These are phyloP conservation scores for Penicillium riverlandense DNA, from an alignment of 495 filamentous ascomycete genomes.

Conservation along the genomic window DNA sequence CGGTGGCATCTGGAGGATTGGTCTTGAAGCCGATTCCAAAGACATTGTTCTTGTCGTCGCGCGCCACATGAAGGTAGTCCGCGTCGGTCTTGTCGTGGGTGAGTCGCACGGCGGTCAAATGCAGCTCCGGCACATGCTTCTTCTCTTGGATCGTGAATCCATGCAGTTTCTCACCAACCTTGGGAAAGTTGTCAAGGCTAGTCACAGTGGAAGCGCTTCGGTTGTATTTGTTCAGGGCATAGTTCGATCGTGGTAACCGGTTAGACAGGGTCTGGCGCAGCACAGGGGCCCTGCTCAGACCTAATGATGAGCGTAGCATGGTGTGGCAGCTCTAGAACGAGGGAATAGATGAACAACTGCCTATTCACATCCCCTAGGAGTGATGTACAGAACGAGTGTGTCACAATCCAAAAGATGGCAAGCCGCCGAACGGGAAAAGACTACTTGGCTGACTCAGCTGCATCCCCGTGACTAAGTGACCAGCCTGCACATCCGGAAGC, in stretches of 20 bases:
- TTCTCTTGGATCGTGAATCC: slow-evolving; percentile 84
- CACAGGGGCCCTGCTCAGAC: slow-evolving; percentile 16
- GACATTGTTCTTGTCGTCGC: slow-evolving; percentile 97
- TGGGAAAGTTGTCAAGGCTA: slow-evolving; percentile 62
- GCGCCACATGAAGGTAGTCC: slow-evolving; percentile 88
- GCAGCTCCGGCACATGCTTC: slow-evolving; percentile 89
- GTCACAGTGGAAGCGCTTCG: slow-evolving; percentile 60
- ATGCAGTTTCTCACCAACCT: slow-evolving; percentile 75
- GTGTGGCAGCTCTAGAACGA: background rate
- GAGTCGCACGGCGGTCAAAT: slow-evolving; percentile 82
- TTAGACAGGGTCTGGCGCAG: slow-evolving; percentile 13
- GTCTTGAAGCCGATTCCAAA: slow-evolving; percentile 99
- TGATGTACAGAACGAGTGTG: no score
- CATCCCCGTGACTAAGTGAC: no score
- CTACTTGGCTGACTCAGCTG: no score
- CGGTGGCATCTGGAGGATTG: slow-evolving; percentile 92
- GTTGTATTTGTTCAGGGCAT: slow-evolving; percentile 32
- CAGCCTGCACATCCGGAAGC: no score
- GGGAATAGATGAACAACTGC: no score
- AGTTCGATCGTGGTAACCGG: slow-evolving; percentile 12
- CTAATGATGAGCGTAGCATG: slow-evolving; percentile 32
- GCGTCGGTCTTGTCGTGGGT: slow-evolving; percentile 90
- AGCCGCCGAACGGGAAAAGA: no score
- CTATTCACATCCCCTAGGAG: no score
- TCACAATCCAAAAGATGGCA: no score